Base-by-base conservation (phyloP, 2,329 filamentous ascomycete genomes). In the Teratosphaeria zuluensis region DNA sequence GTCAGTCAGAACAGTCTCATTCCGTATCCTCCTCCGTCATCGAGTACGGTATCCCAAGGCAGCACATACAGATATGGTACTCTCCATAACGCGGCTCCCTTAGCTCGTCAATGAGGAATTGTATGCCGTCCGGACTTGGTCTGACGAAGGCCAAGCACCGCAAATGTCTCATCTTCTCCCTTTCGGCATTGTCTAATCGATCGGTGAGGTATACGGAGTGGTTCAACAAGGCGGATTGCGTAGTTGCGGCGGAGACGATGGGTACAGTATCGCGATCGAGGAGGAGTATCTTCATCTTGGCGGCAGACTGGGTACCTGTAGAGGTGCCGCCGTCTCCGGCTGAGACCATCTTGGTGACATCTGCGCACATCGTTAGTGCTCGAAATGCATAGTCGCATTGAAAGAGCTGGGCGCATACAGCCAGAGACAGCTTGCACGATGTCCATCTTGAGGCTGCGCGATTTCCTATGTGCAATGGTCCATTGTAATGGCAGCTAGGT, bases 181-280 rank as follows among this genome's bases (percentile, higher is more conserved):
- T 84, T 63, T 86, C 85, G 60, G 83, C 78, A 67, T 96, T 97
- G 72, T 97, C 94, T 59, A 99, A 79, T 60, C 94, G 90, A 75
- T 99, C 94, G 69, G 95, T 96, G 62, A 99, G 89, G 76, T 96
- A 99, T 66, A 99, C 89, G 77, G 97, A 92, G 77, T 99, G 91
- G 70, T 90, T 96, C 63, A 99, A 85, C 21, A 99, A 84, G 46
- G 90, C 85, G 31, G 94, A 99, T 73, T 99, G 95, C 1, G 94
- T 97, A 61, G 92, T 92, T 57, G 94, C 92, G 4, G 92, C 95
- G 9, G 95, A 99, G 21, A 96, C 85, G 65, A 97, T 95, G 16
- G 90, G 84, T 24, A 97, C 85, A 65, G 94, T 99, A 75, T 97
- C 94, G 76, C 84, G 87, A 75, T 99, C 94, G 67, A 99, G 80